phyloP scores from a whole-genome alignment of 1,284 basidiomycete genomes.

The Ganoderma resinaceum region DNA sequence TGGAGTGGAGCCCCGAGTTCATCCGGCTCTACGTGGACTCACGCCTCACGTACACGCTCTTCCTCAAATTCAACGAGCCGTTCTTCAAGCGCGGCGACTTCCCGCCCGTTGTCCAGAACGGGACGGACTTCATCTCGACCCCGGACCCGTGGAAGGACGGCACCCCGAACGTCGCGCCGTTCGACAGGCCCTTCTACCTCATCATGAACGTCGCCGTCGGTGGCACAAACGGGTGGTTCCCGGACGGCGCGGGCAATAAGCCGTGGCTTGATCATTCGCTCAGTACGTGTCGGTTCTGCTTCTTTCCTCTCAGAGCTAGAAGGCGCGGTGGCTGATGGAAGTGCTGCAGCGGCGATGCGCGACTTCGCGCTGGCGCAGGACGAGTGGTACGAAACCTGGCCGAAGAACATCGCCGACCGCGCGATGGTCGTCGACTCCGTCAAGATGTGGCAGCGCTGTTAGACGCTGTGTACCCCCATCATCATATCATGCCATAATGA shows the following conservation, averaged over 20 bases:
- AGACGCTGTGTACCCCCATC: conserved; percentile 18
- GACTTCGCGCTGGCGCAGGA: conserved; percentile 71
- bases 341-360: conserved; percentile 56
- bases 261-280: conserved; percentile 80
- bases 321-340: conserved; percentile 16
- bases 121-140: conserved; percentile 68
- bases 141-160: conserved; percentile 72
- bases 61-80: conserved; percentile 67
- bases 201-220: conserved; percentile 84
- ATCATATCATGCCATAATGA: background rate
- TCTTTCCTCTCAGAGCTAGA: background rate
- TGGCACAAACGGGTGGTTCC: conserved; percentile 86
- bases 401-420: conserved; percentile 61
- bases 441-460: conserved; percentile 78
- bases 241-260: conserved; percentile 73
- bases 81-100: conserved; percentile 85
- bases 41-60: conserved; percentile 72
- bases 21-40: conserved; percentile 82
- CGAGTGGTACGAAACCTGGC: conserved; percentile 79
- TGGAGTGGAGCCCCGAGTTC: conserved; percentile 85
- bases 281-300: conserved; percentile 45
- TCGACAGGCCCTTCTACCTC: conserved; percentile 84
- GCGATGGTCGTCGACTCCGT: conserved; percentile 81
- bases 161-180: conserved; percentile 72
- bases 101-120: conserved; percentile 77